Percentiles rank a stretch among this genome's conserved stretches.
Conservation (phyloP, 2,329 filamentous ascomycete genomes). For the Trichophyton benhamiae region DNA sequence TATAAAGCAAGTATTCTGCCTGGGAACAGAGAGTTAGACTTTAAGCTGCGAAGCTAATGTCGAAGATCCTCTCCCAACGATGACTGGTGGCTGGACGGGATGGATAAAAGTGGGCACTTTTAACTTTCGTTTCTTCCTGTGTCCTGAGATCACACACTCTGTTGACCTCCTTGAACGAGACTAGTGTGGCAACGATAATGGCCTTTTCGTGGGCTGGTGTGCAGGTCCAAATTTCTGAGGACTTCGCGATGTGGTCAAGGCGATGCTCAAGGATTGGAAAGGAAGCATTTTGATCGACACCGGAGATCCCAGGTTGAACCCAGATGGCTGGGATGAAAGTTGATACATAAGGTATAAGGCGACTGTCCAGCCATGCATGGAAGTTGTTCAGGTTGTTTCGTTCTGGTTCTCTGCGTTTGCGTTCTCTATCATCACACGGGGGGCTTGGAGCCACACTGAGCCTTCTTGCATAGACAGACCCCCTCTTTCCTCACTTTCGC, state of each 20-base stretch:
- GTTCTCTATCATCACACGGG: not conserved
- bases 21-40: not conserved
- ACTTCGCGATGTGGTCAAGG: not conserved
- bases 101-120: not conserved
- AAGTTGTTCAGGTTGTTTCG: not conserved
- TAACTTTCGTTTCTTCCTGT: not conserved
- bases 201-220: not conserved
- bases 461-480: not conserved
- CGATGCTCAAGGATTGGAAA: not conserved
- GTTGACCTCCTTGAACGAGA: not conserved
- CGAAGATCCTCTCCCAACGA: not conserved
- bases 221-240: not conserved
- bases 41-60: conserved; percentile 1
- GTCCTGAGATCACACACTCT: not conserved
- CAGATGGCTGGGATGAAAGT: not conserved
- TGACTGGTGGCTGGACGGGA: not conserved
- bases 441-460: not conserved
- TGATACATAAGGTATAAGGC: not conserved
- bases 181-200: not conserved
- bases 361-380: not conserved
- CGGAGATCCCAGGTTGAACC: not conserved
- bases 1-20: no score
- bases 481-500: not conserved
- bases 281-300: not conserved
- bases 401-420: not conserved